Base-by-base conservation (phyloP, 495 filamentous ascomycete genomes). In the Hypoxylon intermedium region DNA sequence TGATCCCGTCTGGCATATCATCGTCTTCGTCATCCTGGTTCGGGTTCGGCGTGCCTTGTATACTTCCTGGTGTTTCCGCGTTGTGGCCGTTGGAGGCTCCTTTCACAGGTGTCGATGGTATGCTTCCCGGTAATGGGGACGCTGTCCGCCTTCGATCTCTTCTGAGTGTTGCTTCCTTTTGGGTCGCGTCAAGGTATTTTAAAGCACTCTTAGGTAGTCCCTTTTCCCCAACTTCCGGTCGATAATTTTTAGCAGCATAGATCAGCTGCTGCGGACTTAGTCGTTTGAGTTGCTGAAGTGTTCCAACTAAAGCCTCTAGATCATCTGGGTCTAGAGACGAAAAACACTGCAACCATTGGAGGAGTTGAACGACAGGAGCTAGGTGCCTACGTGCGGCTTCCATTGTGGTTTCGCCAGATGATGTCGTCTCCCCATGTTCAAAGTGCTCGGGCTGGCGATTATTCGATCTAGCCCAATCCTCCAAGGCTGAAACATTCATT, bases 291-390 rank as follows among this genome's bases (percentile, higher is more conserved):
- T 98, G 95, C 56, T 95, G 85, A 11, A 97, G 72, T 0, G 94
- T 99, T 5, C 83, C 85, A 24, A 92, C 86, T 9, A 97, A 82
- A 0, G 90, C 89, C 60, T 95, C 89, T 26, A 92, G 79, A 64
- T 97, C 92, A 61, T 98, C 94, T 38, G 72, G 72, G n/a, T 89
- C 91, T 3, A 99, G 78, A 6, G 92, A 96, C 2, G 94, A 97
- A 72, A 97, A 97, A 71, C 92, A 96, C 70, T 99, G 94, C 28
- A 99, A 78, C 94, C 94, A 99, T 71, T 99, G 94, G 6, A 99
- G 81, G 0, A 99, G 82, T 71, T 99, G 95, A 31, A 98, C 93
- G 23, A 96, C 83, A 6, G 95, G 94, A 0, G 88, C 88, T 7
- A 99, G 79, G 70, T 99, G 93, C 49, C 85, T 83, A 21, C 90